Base-by-base conservation (phyloP, 129 eudicot species). In the Apium graveolens region DNA sequence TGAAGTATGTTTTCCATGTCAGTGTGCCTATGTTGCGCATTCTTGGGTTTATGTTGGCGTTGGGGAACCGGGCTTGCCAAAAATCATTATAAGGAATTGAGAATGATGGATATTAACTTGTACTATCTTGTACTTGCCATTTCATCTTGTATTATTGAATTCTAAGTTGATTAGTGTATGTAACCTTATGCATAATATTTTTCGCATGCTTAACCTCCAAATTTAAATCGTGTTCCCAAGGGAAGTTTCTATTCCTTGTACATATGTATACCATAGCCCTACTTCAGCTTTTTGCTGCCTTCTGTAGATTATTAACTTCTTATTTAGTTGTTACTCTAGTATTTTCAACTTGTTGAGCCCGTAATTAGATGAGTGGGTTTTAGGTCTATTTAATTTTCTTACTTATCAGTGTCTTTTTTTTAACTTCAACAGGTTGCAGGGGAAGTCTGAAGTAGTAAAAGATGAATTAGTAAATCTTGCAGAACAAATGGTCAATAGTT, bases 381-480 rank as follows among this genome's bases (percentile, higher is more conserved):
- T 11, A 5, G 3, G 38, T 31, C 31, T 65, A 29, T 65, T 29
- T 7, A 4, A 65, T 21, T n/a, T 78, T 51, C 41, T 34, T 45
- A 80, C 41, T 49, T 29, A 53, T n/a, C 21, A n/a, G 9, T 5
- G 31, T 74, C 1, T 46, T 5, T 46, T 46, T 78, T 41, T 55
- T 17, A 41, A 76, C 57, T 80, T 34, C 24, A 79, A 73, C 89
- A 96, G 99, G 83, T 93, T 96, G 84, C 99, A 96, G 84, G 97
- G 99, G 8, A 96, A 92, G 83, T 96, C 99, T 18, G 96, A 92
- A 78, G 76, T 89, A 41, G 91, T 96, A 81, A 97, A 96, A 85
- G 99, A 96, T 83, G 97, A 96, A 87, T 85, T 96, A 42, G 90
- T 92, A 62, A 90, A 90, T 82, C 95, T 96, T 81, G 99, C 97